Percentiles rank a stretch among this genome's conserved stretches.
Conservation (phyloP, 1,284 basidiomycete species). For the Rhodotorula mucilaginosa region DNA sequence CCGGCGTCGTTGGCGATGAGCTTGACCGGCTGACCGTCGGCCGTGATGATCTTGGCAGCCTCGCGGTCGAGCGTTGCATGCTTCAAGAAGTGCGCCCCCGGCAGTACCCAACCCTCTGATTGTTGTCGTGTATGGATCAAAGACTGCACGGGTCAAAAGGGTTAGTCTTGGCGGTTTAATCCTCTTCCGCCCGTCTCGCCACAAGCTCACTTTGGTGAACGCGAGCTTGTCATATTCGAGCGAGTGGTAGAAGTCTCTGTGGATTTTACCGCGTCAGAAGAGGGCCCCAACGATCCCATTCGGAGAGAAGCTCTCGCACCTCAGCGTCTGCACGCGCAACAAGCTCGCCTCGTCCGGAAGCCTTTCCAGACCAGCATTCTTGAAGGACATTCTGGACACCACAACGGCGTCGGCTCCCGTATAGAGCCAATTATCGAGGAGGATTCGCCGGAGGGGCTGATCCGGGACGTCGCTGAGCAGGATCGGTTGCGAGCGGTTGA, state of each 20-base stretch:
- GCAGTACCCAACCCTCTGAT: conserved; percentile 7
- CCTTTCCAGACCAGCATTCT: conserved; percentile 4
- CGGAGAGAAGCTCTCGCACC: neutral
- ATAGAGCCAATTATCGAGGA: conserved; percentile 14
- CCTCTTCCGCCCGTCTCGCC: neutral
- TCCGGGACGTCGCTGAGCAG: conserved; percentile 3
- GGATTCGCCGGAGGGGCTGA: conserved; percentile 1
- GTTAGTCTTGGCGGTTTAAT: neutral
- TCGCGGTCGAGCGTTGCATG: neutral
- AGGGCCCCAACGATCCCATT: neutral
- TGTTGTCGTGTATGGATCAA: conserved; percentile 4
- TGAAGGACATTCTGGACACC: conserved; percentile 4
- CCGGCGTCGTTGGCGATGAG: neutral
- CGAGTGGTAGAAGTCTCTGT: conserved; percentile 14
- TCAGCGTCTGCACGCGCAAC: conserved; percentile 1
- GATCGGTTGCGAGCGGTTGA: neutral
- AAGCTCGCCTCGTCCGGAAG: conserved; percentile 3
- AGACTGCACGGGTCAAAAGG: neutral
- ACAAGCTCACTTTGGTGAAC: conserved; percentile 9
- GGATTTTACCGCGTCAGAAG: neutral
- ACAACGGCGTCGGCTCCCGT: conserved; percentile 5
- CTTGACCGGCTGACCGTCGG: conserved; percentile 1
- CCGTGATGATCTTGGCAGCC: conserved; percentile 11
- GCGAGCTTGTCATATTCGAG: conserved; percentile 14
- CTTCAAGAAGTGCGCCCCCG: conserved; percentile 12